Base-by-base conservation (phyloP, 257 asterid species). In the Solanum arcanum region DNA sequence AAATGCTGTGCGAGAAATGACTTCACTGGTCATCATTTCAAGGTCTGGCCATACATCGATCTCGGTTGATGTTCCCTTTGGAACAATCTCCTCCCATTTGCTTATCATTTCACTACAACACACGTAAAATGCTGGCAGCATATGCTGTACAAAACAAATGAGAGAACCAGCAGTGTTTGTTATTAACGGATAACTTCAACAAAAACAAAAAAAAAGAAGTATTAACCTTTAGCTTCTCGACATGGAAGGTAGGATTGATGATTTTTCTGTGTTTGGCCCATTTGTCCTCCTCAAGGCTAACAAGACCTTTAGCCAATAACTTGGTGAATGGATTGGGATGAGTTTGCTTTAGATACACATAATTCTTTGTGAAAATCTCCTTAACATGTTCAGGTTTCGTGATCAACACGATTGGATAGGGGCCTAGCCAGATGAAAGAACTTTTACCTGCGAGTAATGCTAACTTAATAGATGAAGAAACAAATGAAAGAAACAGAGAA, bases 241-340 rank as follows among this genome's bases (percentile, higher is more conserved):
- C 41, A 25, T 78, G 64, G 64, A 78, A 78, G 25, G 64, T 14
- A 44, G 64, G 84, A 78, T 78, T 78, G 64, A 95, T 86, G 80
- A 95, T 68, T 74, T 87, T 95, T 25, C 96, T 90, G 82, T 93
- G 95, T 64, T 93, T 95, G 25, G 92, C 87, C 98, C 97, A 94
- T 90, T 91, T 88, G 4, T 93, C 92, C 5, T 85, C 87, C 27
- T 94, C 97, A 25, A 59, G n/a, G n/a, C 1, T 12, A 5, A 72
- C 84, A 3, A 94, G 42, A 42, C 97, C 97, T 84, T 86, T 70
- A 2, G 83, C 86, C 39, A 91, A 89, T 68, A 93, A 78, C 86
- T 33, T 89, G 21, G 87, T 31, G 1, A 90, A 84, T 23, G 97
- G 98, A 88, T 92, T 92, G 9, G 83, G 18, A 42, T 29, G 82